A percentile compares a stretch with the other conserved stretches of the same genome.
Conservation (phyloP, 2,329 filamentous ascomycete species). For the Penicillium digitatum region DNA sequence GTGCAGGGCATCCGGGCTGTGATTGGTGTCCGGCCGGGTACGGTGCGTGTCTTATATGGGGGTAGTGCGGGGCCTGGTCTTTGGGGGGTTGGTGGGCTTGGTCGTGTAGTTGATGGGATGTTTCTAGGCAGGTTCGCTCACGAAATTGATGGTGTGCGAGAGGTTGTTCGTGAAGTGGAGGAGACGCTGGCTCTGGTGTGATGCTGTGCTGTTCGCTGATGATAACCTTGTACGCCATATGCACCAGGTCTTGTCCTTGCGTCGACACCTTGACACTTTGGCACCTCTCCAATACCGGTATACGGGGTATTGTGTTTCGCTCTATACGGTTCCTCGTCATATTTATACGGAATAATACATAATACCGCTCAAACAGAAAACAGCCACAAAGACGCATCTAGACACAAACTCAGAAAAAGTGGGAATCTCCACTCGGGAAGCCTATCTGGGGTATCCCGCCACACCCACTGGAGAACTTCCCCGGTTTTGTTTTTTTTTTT, state of each 20-base stretch:
- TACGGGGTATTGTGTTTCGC: slow-evolving; percentile 17
- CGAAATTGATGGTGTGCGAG: slow-evolving; percentile 65
- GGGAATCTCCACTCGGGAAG: slow-evolving; percentile 14
- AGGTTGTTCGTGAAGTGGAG: slow-evolving; percentile 69
- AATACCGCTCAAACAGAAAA: not conserved
- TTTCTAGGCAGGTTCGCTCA: slow-evolving; percentile 80
- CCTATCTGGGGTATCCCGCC: slow-evolving; percentile 24
- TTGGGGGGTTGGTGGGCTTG: slow-evolving; percentile 53
- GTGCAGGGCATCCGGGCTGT: slow-evolving; percentile 59
- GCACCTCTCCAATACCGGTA: not conserved
- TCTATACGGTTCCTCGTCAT: slow-evolving; percentile 20
- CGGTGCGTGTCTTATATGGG: slow-evolving; percentile 71
- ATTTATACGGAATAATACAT: slow-evolving; percentile 18
- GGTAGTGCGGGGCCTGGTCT: slow-evolving; percentile 78
- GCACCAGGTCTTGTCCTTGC: not conserved
- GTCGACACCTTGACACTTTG: not conserved
- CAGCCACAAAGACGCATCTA: slow-evolving; percentile 4
- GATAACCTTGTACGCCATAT: not conserved
- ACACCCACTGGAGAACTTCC: not conserved
- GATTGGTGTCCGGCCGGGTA: slow-evolving; percentile 52
- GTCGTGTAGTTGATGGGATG: slow-evolving; percentile 71
- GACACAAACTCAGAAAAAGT: slow-evolving; percentile 3
- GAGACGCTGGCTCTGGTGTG: slow-evolving; percentile 30
- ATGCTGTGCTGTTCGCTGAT: not conserved
- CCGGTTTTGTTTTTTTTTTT: not conserved